Evolutionary conservation across 2,329 filamentous ascomycete species (phyloP).

Genomic region (Verticillium zaregamsianum): DNA sequence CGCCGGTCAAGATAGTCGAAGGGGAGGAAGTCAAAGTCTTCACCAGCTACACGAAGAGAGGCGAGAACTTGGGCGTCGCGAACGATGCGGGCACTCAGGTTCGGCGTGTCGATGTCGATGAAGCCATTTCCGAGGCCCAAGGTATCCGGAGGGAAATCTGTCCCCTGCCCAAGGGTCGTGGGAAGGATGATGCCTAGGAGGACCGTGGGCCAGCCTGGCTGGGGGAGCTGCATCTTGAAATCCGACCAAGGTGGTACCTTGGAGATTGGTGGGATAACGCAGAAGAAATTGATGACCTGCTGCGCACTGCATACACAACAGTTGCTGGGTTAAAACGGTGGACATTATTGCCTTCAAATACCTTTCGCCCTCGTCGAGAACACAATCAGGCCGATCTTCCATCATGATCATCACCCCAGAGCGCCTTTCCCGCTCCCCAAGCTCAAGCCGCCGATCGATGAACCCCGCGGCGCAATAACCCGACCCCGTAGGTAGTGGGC

Average conservation of each 20-base stretch:
- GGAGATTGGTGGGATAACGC: no score
- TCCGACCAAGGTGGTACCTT: no score
- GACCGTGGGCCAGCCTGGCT: neutral
- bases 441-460: neutral
- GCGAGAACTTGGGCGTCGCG: conserved; percentile 42
- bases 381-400: neutral
- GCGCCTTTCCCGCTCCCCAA: neutral
- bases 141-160: conserved; percentile 19
- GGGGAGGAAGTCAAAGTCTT: conserved; percentile 51
- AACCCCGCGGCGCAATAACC: neutral
- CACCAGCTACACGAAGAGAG: conserved; percentile 36
- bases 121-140: conserved; percentile 35
- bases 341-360: neutral
- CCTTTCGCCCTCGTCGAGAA: neutral
- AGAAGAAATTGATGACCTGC: no score
- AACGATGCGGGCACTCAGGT: conserved; percentile 38
- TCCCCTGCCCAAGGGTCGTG: neutral
- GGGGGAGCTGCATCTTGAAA: neutral
- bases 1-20: conserved; percentile 43
- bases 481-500: neutral
- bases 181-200: conserved; percentile 1
- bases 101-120: conserved; percentile 31
- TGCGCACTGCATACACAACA: no score
- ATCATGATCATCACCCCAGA: neutral
- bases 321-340: no score